Conservation (phyloP, 345 rosid genomes). For the Corchorus capsularis region DNA sequence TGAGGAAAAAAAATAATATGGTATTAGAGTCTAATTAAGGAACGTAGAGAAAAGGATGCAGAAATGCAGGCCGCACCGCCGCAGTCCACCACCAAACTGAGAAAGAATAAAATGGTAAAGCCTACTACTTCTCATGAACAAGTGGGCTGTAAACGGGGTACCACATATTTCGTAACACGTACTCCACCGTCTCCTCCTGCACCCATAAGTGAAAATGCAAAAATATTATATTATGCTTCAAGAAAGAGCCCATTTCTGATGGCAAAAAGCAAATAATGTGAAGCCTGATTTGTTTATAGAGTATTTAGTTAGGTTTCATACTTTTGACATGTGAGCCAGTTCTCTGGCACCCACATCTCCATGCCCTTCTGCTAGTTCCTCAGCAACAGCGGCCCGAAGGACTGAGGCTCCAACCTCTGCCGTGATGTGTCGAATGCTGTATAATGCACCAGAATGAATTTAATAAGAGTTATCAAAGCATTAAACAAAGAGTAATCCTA, state of each 20-base stretch:
- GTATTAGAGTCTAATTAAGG: neutral
- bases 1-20: no score
- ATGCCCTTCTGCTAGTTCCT: slow-evolving; percentile 84
- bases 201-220: slow-evolving; percentile 10
- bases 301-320: slow-evolving; percentile 22
- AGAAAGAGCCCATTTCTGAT: neutral
- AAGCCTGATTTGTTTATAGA: no score
- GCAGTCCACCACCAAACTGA: neutral
- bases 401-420: slow-evolving; percentile 97
- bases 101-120: neutral
- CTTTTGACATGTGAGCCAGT: slow-evolving; percentile 82
- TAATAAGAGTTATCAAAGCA: no score
- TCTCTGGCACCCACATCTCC: slow-evolving; percentile 73
- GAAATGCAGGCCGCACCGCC: neutral
- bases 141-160: slow-evolving; percentile 90
- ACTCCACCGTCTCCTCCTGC: slow-evolving; percentile 86
- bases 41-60: neutral
- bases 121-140: slow-evolving; percentile 84
- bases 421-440: slow-evolving; percentile 90
- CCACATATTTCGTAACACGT: slow-evolving; percentile 78
- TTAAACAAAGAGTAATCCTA: neutral
- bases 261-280: neutral
- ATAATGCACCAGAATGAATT: slow-evolving; percentile 16
- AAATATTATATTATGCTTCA: no score
- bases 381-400: slow-evolving; percentile 76